Evolutionary conservation across 768 basidiomycete genomes (phyloP).

Genomic region (Tubosaeta brunneosetosa): DNA sequence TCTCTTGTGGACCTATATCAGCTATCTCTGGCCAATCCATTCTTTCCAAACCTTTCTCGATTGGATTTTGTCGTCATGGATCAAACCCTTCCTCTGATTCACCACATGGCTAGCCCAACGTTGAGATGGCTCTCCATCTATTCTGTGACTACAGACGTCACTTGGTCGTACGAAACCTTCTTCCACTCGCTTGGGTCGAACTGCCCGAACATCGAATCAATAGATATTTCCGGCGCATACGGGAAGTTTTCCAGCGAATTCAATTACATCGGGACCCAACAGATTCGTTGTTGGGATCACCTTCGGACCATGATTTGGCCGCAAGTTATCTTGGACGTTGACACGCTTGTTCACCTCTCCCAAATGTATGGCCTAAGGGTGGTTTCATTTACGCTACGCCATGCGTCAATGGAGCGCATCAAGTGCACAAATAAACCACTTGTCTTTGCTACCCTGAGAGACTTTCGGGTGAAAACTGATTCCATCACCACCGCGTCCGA

Average conservation of each 20-base stretch:
- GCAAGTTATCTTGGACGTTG: neutral
- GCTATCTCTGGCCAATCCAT: neutral
- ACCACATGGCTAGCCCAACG: neutral
- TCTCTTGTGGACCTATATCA: neutral
- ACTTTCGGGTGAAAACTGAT: neutral
- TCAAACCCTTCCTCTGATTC: neutral
- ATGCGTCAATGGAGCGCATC: neutral
- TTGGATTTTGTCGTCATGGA: neutral
- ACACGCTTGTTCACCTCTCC: neutral
- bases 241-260: no score
- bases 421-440: neutral
- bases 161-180: neutral
- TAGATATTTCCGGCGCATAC: no score
- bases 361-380: no score
- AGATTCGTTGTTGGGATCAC: neutral
- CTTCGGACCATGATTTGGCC: neutral
- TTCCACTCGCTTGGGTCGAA: neutral
- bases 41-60: constrained; percentile 1
- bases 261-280: no score
- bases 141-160: neutral
- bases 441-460: neutral
- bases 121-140: no score
- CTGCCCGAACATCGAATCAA: neutral
- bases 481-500: neutral
- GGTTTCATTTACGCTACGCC: neutral